phyloP scores from a whole-genome alignment of 768 basidiomycete genomes.

The Russula griseocarnosa region DNA sequence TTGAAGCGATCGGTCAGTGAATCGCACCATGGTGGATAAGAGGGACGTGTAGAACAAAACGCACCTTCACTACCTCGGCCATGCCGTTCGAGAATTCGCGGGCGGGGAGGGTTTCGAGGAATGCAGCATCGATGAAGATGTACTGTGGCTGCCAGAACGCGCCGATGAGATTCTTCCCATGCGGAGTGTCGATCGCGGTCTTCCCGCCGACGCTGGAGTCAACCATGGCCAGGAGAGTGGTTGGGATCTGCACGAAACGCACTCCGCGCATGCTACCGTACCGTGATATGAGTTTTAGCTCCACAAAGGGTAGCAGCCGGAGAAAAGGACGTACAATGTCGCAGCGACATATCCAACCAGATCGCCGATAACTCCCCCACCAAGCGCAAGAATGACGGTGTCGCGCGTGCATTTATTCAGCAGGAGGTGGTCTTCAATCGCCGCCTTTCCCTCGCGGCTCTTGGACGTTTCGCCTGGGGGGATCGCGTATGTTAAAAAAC shows the following conservation, averaged over 20 bases:
- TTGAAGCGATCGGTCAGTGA: conserved; percentile 16
- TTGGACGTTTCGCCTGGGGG: conserved; percentile 93
- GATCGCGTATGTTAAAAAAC: conserved; percentile 77
- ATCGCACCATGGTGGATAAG: background rate
- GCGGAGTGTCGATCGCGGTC: conserved; percentile 98
- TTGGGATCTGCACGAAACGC: conserved; percentile 93
- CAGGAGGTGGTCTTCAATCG: conserved; percentile 90
- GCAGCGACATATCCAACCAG: conserved; percentile 95
- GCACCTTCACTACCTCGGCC: conserved; percentile 95
- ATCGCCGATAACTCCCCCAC: conserved; percentile 97
- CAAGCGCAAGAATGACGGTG: conserved; percentile 88
- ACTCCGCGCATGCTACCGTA: conserved; percentile 88
- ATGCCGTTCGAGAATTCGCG: conserved; percentile 98
- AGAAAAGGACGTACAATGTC: conserved; percentile 69
- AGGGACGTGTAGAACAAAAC: conserved; percentile 2
- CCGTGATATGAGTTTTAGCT: background rate
- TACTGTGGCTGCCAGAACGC: conserved; percentile 98
- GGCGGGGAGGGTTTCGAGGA: conserved; percentile 86
- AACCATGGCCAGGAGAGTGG: conserved; percentile 96
- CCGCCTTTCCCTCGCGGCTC: conserved; percentile 84
- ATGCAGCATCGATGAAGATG: conserved; percentile 96
- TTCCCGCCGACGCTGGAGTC: conserved; percentile 97
- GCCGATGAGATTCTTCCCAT: conserved; percentile 97
- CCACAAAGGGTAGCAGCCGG: background rate
- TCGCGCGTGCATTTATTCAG: conserved; percentile 87